phyloP scores from a whole-genome alignment of 352 stramenopile species.

The Labyrinthula sp. region DNA sequence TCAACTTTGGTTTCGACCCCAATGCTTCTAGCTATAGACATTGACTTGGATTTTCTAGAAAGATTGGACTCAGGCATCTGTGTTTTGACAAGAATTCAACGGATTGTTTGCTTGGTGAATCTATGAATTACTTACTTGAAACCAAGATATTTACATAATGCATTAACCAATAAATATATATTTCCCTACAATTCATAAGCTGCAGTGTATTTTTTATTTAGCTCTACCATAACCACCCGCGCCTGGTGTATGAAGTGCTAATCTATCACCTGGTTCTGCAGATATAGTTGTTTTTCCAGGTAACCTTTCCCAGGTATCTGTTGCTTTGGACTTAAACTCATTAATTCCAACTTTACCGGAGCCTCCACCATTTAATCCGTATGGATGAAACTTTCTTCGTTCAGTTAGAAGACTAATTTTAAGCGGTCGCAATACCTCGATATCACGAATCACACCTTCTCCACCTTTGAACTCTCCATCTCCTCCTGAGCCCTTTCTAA shows the following conservation, averaged over 20 bases:
- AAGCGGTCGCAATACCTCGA: conserved; percentile 78
- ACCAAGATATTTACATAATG: too few relatives aligned
- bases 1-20: too few relatives aligned
- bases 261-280: conserved; percentile 63
- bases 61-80: too few relatives aligned
- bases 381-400: conserved; percentile 74
- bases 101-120: too few relatives aligned
- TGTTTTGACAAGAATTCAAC: too few relatives aligned
- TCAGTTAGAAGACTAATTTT: conserved; percentile 91
- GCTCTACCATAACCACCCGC: conserved; percentile 82
- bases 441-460: conserved; percentile 77
- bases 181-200: too few relatives aligned
- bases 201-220: too few relatives aligned
- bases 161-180: too few relatives aligned
- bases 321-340: conserved; percentile 45
- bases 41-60: too few relatives aligned
- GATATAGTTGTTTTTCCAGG: conserved; percentile 81
- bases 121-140: too few relatives aligned
- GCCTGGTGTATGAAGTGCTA: conserved; percentile 83
- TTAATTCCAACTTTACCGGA: conserved; percentile 71
- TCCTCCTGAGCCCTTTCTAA: conserved; percentile 64
- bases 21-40: too few relatives aligned
- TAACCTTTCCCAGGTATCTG: conserved; percentile 42
- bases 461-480: conserved; percentile 63
- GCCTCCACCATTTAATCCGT: conserved; percentile 71